These are phyloP conservation scores for Pseudodiploospora longispora DNA, from an alignment of 2,329 filamentous ascomycete species.

Conservation along the genomic window DNA sequence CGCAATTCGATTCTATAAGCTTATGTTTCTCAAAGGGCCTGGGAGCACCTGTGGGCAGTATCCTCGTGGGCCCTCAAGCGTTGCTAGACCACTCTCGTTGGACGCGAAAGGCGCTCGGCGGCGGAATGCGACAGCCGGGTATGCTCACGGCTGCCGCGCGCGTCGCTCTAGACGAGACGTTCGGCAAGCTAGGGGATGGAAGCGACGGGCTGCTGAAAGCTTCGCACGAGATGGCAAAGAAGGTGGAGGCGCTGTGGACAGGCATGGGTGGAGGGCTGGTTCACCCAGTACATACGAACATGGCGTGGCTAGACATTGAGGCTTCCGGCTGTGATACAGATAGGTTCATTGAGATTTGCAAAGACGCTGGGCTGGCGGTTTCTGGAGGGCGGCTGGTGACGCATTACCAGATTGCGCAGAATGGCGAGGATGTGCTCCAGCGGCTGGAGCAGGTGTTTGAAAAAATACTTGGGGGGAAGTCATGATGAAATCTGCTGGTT, in stretches of 20 bases:
- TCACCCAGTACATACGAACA: slow-evolving; percentile 77
- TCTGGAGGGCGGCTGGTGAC: slow-evolving; percentile 35
- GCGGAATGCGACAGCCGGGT: slow-evolving; percentile 65
- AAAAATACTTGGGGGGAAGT: slow-evolving; percentile 16
- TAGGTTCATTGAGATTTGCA: slow-evolving; percentile 31
- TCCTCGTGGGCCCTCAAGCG: slow-evolving; percentile 49
- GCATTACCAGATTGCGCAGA: slow-evolving; percentile 55
- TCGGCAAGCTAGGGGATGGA: slow-evolving; percentile 28
- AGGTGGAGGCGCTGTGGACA: slow-evolving; percentile 62
- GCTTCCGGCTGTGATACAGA: slow-evolving; percentile 39
- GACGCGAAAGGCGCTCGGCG: slow-evolving; percentile 63
- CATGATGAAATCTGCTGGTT: too few relatives aligned
- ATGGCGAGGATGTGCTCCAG: slow-evolving; percentile 49
- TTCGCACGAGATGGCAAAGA: slow-evolving; percentile 55
- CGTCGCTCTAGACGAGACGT: slow-evolving; percentile 52
- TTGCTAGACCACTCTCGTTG: slow-evolving; percentile 32
- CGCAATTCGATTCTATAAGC: slow-evolving; percentile 64
- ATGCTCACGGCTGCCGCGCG: slow-evolving; percentile 63
- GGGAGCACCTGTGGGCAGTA: slow-evolving; percentile 71
- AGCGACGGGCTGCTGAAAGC: slow-evolving; percentile 48
- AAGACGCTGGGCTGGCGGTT: slow-evolving; percentile 35
- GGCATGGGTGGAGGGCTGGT: slow-evolving; percentile 58
- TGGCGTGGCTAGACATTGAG: slow-evolving; percentile 76
- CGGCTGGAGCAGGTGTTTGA: slow-evolving; percentile 48
- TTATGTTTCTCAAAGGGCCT: slow-evolving; percentile 79